A percentile compares a stretch with the other conserved stretches of the same genome.
phyloP scores from a whole-genome alignment of 2,329 filamentous ascomycete genomes.

The Epichloe gansuensis region DNA sequence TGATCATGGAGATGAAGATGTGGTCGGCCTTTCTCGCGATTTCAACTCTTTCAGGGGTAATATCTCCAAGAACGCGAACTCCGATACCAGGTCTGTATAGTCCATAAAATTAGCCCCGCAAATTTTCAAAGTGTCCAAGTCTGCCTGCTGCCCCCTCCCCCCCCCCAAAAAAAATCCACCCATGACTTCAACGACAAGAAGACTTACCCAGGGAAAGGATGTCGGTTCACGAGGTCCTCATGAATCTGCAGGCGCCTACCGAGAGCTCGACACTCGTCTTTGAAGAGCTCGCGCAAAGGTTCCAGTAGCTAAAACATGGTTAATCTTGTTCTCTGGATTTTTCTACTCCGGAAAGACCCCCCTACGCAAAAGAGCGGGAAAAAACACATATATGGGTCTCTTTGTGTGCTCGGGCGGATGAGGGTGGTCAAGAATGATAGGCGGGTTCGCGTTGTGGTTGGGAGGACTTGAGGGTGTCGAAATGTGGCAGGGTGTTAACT shows the following conservation, averaged over 20 bases:
- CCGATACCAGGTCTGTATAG: slow-evolving; percentile 39
- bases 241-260: slow-evolving; percentile 20
- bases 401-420: too few relatives aligned
- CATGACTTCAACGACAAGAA: neutral
- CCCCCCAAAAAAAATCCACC: too few relatives aligned
- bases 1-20: slow-evolving; percentile 69
- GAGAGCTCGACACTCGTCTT: slow-evolving; percentile 50
- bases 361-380: too few relatives aligned
- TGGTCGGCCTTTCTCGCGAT: slow-evolving; percentile 67
- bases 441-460: too few relatives aligned
- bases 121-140: too few relatives aligned
- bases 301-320: slow-evolving; percentile 54
- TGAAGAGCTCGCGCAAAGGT: slow-evolving; percentile 13
- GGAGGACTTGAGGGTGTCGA: neutral
- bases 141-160: too few relatives aligned
- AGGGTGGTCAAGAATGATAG: too few relatives aligned
- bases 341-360: too few relatives aligned
- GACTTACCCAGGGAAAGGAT: slow-evolving; percentile 9
- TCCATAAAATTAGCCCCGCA: slow-evolving; percentile 23
- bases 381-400: too few relatives aligned
- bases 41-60: slow-evolving; percentile 64
- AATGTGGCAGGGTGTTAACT: neutral
- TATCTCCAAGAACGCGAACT: slow-evolving; percentile 71
- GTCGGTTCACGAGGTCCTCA: slow-evolving; percentile 19
- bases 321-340: neutral